phyloP scores from a whole-genome alignment of 306 rosid species.

The Gastrolobium bilobum region DNA sequence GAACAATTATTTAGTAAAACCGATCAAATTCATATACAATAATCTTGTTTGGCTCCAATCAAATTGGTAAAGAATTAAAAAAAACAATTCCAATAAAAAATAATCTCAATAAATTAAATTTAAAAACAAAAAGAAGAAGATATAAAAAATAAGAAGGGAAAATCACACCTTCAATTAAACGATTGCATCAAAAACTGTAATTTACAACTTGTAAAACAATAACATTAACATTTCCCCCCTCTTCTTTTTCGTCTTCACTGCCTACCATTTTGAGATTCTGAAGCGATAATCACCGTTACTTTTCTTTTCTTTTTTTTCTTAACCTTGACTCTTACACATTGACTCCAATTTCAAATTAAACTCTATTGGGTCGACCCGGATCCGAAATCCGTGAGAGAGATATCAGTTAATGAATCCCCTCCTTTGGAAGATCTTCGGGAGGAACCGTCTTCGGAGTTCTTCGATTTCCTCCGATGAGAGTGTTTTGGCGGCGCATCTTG shows the following conservation, averaged over 20 bases:
- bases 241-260: background rate
- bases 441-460: conserved; percentile 64
- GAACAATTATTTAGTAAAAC: too few relatives aligned
- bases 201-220: conserved; percentile 31
- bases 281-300: background rate
- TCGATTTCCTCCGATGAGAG: conserved; percentile 56
- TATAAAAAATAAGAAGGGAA: background rate
- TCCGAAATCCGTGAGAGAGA: conserved; percentile 48
- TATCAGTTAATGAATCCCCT: conserved; percentile 65
- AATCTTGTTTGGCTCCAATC: too few relatives aligned
- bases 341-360: background rate
- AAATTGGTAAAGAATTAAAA: too few relatives aligned
- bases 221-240: background rate
- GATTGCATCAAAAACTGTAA: conserved; percentile 43
- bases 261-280: background rate
- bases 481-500: conserved; percentile 58
- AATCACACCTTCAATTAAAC: conserved; percentile 9
- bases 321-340: background rate
- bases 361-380: conserved; percentile 27
- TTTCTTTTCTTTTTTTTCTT: conserved; percentile 7
- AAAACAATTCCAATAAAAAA: background rate
- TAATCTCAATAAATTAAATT: background rate
- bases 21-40: too few relatives aligned
- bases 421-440: conserved; percentile 60
- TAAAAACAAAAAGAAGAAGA: background rate